phyloP scores from a whole-genome alignment of 2,329 filamentous ascomycete genomes.

The Calycina marina region DNA sequence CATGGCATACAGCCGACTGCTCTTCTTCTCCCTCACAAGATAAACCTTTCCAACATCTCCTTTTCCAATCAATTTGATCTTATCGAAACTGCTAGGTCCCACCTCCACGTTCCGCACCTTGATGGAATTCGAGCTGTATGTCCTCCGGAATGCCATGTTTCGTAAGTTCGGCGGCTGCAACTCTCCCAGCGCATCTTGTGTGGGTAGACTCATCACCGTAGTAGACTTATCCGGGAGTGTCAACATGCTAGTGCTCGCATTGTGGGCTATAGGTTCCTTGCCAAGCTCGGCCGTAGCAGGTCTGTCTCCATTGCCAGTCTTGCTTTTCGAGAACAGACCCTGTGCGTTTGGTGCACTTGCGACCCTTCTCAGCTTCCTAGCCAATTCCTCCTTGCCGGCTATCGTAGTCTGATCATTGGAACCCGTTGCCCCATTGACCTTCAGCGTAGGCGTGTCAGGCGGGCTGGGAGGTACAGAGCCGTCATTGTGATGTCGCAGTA shows the following conservation, averaged over 20 bases:
- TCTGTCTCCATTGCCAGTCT: conserved; percentile 41
- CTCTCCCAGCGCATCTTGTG: conserved; percentile 39
- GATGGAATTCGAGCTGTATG: conserved; percentile 98
- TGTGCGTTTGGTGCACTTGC: conserved; percentile 96
- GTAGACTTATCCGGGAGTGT: conserved; percentile 31
- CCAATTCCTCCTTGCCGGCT: conserved; percentile 80
- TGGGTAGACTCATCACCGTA: conserved; percentile 25
- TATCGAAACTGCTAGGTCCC: conserved; percentile 89
- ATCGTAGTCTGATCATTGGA: conserved; percentile 52
- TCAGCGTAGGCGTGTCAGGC: conserved; percentile 72
- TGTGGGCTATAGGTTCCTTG: conserved; percentile 59
- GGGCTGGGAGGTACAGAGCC: conserved; percentile 86
- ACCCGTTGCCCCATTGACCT: conserved; percentile 53
- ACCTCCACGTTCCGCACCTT: conserved; percentile 97
- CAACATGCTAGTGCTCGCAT: conserved; percentile 35
- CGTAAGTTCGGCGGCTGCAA: conserved; percentile 54
- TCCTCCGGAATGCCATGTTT: conserved; percentile 72
- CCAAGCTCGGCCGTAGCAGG: conserved; percentile 76
- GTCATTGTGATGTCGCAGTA: conserved; percentile 86
- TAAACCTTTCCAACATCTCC: conserved; percentile 98
- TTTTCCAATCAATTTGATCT: conserved; percentile 98
- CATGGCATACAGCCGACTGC: conserved; percentile 89
- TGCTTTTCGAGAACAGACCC: conserved; percentile 59
- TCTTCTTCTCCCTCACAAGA: conserved; percentile 95
- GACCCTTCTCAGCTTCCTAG: conserved; percentile 80